Conservation (phyloP, 164 flowering plant species). For the Cinnamomum micranthum region DNA sequence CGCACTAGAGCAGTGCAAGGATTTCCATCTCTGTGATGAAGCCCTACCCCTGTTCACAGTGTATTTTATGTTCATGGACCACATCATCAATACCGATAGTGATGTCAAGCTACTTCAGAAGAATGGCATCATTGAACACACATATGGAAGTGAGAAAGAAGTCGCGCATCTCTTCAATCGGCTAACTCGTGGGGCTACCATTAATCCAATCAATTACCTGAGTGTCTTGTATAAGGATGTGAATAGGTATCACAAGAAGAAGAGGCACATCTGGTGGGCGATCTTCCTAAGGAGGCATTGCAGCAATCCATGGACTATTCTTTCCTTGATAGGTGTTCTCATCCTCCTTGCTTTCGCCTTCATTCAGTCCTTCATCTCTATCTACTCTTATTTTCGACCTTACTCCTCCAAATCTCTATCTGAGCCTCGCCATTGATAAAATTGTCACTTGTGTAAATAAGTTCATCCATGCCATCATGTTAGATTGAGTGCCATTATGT, state of each 20-base stretch:
- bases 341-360: slow-evolving; percentile 20
- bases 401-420: neutral
- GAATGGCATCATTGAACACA: slow-evolving; percentile 23
- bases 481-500: too few relatives aligned
- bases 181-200: neutral
- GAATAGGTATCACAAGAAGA: neutral
- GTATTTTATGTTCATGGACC: neutral
- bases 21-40: neutral
- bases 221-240: neutral
- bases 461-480: too few relatives aligned
- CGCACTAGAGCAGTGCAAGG: neutral
- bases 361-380: slow-evolving; percentile 16
- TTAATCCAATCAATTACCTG: neutral
- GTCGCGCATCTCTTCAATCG: neutral
- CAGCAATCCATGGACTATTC: slow-evolving; percentile 27
- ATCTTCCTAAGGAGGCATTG: slow-evolving; percentile 21
- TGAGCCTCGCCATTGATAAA: too few relatives aligned
- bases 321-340: slow-evolving; percentile 23
- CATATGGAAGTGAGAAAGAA: slow-evolving; percentile 1
- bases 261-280: slow-evolving; percentile 17
- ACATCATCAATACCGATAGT: slow-evolving; percentile 15
- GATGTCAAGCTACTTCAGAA: slow-evolving; percentile 30
- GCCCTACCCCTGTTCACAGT: neutral
- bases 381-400: slow-evolving; percentile 8
- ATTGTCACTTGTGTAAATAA: too few relatives aligned